phyloP scores from a whole-genome alignment of 495 filamentous ascomycete species.

The Penicillium egyptiacum region DNA sequence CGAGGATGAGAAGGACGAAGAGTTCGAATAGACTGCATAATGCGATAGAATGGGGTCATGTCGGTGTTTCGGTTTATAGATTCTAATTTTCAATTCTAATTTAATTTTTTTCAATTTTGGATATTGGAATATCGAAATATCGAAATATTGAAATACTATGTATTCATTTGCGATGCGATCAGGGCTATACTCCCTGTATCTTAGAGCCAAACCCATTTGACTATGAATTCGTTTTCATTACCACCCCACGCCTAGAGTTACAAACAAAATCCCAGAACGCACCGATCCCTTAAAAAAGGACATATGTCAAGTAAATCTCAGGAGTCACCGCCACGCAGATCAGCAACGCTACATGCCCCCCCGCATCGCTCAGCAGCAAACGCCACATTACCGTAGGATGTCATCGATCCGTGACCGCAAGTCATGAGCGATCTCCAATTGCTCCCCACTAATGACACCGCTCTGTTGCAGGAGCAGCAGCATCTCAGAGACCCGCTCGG shows the following conservation, averaged over 20 bases:
- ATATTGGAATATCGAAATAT: background rate
- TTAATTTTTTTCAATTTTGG: background rate
- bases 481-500: constrained; percentile 46
- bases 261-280: constrained; percentile 4
- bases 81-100: constrained; percentile 6
- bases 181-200: constrained; percentile 1
- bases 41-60: constrained; percentile 27
- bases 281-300: background rate
- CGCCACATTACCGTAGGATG: constrained; percentile 37
- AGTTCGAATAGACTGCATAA: constrained; percentile 31
- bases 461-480: constrained; percentile 47
- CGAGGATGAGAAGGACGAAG: background rate
- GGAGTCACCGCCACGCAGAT: constrained; percentile 6
- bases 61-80: constrained; percentile 7
- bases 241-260: constrained; percentile 18
- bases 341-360: background rate
- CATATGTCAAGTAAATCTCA: constrained; percentile 4
- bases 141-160: too few relatives aligned
- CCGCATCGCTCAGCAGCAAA: constrained; percentile 2
- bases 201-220: background rate
- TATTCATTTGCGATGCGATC: background rate
- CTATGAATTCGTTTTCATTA: constrained; percentile 16
- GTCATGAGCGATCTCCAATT: constrained; percentile 34
- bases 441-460: constrained; percentile 32
- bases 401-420: constrained; percentile 48